Evolutionary conservation across 1,284 basidiomycete genomes (phyloP), one percentile per base, ranked within the genome.

Genomic region (Marasmius sp.): DNA sequence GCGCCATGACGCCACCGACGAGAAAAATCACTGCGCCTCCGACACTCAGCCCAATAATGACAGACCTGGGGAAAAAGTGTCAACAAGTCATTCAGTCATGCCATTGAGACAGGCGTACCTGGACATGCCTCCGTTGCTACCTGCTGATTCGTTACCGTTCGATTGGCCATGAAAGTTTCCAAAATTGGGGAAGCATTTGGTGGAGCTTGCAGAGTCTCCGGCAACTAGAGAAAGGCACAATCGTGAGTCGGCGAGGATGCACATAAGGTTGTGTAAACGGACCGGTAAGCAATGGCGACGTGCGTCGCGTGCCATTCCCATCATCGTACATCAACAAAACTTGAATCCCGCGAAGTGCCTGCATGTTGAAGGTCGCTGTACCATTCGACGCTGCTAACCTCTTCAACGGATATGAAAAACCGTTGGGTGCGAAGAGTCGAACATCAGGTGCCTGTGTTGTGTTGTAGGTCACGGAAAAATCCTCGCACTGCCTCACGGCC

Each of bases 401-500:
- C 60, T 80, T 75, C 54, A 84, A 68, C n/a, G 62, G 45, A 64
- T 76, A 75, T 6, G 84, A 78, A 16, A 69, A 65, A 8, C 77
- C 78, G 52, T 67, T 72, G 1, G 85, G 84, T 41, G 72, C 71
- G 67, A 82, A 85, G 1, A 76, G 74, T 20, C 81, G 79, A 33
- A 85, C 70, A 7, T 70, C 67, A 5, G 81, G 83, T 8, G 80
- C 69, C 6, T 68, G 66, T 12, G 71, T 60, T 34, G 77, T 68
- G 4, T 71, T 66, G 69, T 79, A 86, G 3, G 66, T 67, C 38
- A 89, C 71, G 16, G 74, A 72, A 68, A 87, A 82, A 4, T 77
- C 68, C 64, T 79, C 73, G 72, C 86, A 88, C 68, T 87, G 85
- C 1, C 74, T 70, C n/a, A 83, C 66, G 6, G 66, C 65, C 5